Evolutionary conservation across 23 red algal species (phyloP), one percentile per base, ranked within the genome.

Genomic region (Gracilaria domingensis): DNA sequence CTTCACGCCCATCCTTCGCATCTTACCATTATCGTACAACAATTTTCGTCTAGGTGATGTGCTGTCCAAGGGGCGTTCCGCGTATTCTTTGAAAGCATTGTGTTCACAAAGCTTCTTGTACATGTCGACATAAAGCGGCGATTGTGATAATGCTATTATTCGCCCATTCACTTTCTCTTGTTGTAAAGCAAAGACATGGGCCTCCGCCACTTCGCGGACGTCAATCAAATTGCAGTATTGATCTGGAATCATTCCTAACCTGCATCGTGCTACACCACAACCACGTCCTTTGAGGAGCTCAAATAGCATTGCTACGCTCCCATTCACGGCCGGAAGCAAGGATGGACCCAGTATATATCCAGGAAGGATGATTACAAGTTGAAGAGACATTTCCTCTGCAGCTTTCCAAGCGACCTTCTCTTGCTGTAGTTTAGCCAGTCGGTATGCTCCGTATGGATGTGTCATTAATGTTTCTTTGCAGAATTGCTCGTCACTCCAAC

Each of bases 401-500:
- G 64, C 56, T 48, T 82, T 61, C 79, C 79, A 64, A 12, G 79
- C 51, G 5, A 82, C 23, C 54, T 82, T 82, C 79, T 82, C 79
- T 32, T 82, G 79, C 79, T 33, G 55, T n/a, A 66, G 23, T 61
- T 82, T 82, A 0, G 79, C 79, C 8, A 82, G 59, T 47, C 56
- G 79, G 54, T 82, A 82, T 64, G 79, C 55, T 32, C 79, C 79
- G 37, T 64, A 82, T 64, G 59, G 34, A 24, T 61, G 55, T 11
- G 29, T 66, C 38, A 82, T 66, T 6, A 82, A 13, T 44, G 54
- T 82, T 9, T 82, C 59, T 5, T 66, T 61, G 34, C 42, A 66
- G 28, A 82, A 66, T 55, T 62, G 32, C 64, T 64, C 79, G 54
- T 82, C 79, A 16, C 56, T 13, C 79, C 79, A 82, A 39, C 79